Percentiles rank a stretch among this genome's conserved stretches.
Conservation (phyloP, 2,329 filamentous ascomycete genomes). For the Pseudogymnoascus pannorum region DNA sequence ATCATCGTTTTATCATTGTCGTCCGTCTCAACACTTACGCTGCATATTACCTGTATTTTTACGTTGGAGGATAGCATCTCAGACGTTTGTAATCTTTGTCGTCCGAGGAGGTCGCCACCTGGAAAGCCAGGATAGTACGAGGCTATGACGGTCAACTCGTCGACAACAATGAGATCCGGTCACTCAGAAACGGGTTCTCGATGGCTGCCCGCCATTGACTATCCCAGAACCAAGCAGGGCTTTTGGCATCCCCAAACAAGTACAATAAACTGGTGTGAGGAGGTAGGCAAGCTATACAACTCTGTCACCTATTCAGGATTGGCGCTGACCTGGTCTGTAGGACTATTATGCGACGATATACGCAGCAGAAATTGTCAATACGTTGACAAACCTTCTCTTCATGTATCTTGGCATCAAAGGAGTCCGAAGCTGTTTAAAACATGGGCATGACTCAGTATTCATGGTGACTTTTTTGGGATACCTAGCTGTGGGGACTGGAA, state of each 20-base stretch:
- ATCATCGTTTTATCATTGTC: not conserved
- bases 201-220: slow-evolving; percentile 10
- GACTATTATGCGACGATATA: slow-evolving; percentile 71
- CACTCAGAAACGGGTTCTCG: not conserved
- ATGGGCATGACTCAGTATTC: slow-evolving; percentile 72
- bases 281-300: slow-evolving; percentile 41
- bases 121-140: not conserved
- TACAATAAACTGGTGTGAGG: slow-evolving; percentile 75
- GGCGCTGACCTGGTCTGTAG: slow-evolving; percentile 34
- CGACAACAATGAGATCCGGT: not conserved
- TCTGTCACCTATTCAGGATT: slow-evolving; percentile 1
- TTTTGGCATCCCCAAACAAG: slow-evolving; percentile 65
- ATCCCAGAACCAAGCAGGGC: slow-evolving; percentile 37
- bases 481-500: slow-evolving; percentile 32
- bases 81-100: not conserved
- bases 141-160: slow-evolving; percentile 3
- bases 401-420: slow-evolving; percentile 71
- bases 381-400: slow-evolving; percentile 76
- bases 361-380: slow-evolving; percentile 70
- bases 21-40: not conserved
- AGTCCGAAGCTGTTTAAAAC: slow-evolving; percentile 61
- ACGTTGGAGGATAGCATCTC: not conserved
- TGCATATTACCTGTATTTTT: slow-evolving; percentile 6
- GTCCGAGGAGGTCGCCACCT: not conserved
- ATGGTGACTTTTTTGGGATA: slow-evolving; percentile 50